Evolutionary conservation across 305 asterid species (phyloP).

Genomic region (Salvia sclarea): DNA sequence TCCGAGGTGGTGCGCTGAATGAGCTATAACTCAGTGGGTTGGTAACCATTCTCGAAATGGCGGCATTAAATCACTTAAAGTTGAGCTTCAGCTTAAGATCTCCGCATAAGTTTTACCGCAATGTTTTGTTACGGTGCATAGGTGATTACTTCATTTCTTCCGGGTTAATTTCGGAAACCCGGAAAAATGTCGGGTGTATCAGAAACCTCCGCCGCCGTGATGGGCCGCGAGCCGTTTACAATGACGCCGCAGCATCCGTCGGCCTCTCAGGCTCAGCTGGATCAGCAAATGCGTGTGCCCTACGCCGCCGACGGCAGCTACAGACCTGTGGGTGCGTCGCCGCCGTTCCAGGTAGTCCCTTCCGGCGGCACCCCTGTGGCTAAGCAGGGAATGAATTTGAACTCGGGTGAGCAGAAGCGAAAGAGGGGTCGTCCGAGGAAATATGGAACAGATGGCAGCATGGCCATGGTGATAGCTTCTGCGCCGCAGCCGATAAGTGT

Average conservation of each 20-base stretch:
- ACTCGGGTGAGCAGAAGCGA: conserved; percentile 52
- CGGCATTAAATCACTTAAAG: not conserved
- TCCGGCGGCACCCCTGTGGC: conserved; percentile 19
- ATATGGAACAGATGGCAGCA: conserved; percentile 53
- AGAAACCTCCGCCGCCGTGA: conserved; percentile 34
- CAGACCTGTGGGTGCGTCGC: conserved; percentile 37
- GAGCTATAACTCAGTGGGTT: not conserved
- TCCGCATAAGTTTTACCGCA: conserved; percentile 23
- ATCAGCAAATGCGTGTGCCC: conserved; percentile 44
- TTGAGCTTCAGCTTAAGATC: conserved; percentile 46
- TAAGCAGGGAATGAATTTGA: conserved; percentile 34
- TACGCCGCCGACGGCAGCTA: conserved; percentile 35
- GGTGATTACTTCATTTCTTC: conserved; percentile 26
- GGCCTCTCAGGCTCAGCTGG: conserved; percentile 37
- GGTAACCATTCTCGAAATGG: not conserved
- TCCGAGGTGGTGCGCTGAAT: not conserved
- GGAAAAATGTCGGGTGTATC: conserved; percentile 38
- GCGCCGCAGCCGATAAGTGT: conserved; percentile 34
- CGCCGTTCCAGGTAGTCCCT: conserved; percentile 37
- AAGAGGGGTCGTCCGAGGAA: conserved; percentile 65
- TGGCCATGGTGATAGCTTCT: conserved; percentile 36
- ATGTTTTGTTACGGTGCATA: not conserved
- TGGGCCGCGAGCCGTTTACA: conserved; percentile 42
- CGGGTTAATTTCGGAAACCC: conserved; percentile 35
- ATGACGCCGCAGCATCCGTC: conserved; percentile 31